phyloP scores from a whole-genome alignment of 495 filamentous ascomycete genomes.

The Penicillium bialowiezense region DNA sequence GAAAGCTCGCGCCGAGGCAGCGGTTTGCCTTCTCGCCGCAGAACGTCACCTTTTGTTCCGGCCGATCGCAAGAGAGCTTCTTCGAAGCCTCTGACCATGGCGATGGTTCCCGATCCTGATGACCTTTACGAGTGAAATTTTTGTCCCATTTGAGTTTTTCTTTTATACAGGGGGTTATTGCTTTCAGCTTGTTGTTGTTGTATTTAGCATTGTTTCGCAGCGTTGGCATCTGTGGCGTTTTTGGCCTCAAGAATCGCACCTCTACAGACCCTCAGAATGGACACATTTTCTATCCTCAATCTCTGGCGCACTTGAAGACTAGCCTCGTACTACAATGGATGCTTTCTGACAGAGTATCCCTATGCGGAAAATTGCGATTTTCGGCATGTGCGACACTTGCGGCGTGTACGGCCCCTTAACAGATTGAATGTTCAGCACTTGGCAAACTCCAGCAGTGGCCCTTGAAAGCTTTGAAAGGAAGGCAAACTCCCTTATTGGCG shows the following conservation, averaged over 20 bases:
- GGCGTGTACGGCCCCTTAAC: no score
- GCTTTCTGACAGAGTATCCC: no score
- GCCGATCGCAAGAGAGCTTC: slow-evolving; percentile 25
- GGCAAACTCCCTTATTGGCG: not conserved
- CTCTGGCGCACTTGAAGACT: no score
- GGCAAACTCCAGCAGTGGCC: no score
- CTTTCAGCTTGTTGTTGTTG: slow-evolving; percentile 2
- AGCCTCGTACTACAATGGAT: no score
- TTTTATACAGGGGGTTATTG: not conserved
- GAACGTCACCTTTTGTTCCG: slow-evolving; percentile 15
- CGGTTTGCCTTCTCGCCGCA: slow-evolving; percentile 14
- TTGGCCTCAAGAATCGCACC: not conserved
- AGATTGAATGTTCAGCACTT: no score
- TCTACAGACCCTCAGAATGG: slow-evolving; percentile 5
- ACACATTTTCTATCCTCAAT: not conserved
- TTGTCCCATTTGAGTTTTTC: not conserved
- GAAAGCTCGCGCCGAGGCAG: slow-evolving; percentile 4
- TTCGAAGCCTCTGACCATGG: slow-evolving; percentile 33
- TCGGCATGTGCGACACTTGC: no score
- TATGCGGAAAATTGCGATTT: no score
- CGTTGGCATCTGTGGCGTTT: slow-evolving; percentile 7
- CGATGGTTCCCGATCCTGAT: slow-evolving; percentile 44
- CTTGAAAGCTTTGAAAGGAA: no score
- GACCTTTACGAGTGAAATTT: slow-evolving; percentile 40
- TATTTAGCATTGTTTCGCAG: slow-evolving; percentile 15